These are phyloP conservation scores for Mortierella sp. DNA, from an alignment of 371 early-diverging fungal genomes.

Conservation along the genomic window DNA sequence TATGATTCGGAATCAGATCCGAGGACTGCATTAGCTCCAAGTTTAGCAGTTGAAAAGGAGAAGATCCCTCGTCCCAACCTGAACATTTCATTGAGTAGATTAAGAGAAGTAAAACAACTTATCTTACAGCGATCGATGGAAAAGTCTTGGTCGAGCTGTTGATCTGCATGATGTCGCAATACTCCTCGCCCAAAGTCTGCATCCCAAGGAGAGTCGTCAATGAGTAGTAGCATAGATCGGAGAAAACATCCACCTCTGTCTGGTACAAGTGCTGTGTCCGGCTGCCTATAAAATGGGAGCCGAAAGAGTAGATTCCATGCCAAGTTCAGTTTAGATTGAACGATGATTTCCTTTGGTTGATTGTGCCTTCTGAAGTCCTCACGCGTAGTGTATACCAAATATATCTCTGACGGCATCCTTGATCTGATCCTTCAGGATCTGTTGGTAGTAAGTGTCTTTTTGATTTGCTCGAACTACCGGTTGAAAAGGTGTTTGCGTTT, in stretches of 20 bases:
- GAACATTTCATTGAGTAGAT: not conserved
- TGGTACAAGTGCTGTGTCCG: slow-evolving; percentile 76
- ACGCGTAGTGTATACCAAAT: slow-evolving; percentile 57
- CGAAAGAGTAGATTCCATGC: no score
- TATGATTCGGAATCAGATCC: no score
- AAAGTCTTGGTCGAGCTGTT: slow-evolving; percentile 57
- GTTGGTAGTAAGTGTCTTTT: slow-evolving; percentile 85
- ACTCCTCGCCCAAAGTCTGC: slow-evolving; percentile 94
- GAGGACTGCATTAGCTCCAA: no score
- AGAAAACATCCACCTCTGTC: slow-evolving; percentile 66
- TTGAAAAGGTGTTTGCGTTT: not conserved
- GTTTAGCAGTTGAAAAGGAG: not conserved
- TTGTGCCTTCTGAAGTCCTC: not conserved
- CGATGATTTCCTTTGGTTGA: not conserved
- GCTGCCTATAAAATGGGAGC: slow-evolving; percentile 60
- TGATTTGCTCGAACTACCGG: slow-evolving; percentile 82
- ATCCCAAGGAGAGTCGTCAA: slow-evolving; percentile 82
- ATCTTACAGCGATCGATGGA: slow-evolving; percentile 62
- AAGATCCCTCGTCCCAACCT: not conserved
- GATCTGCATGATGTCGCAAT: slow-evolving; percentile 87
- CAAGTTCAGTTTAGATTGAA: not conserved
- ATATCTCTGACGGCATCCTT: slow-evolving; percentile 70
- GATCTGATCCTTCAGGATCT: slow-evolving; percentile 70
- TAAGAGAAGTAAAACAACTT: not conserved
- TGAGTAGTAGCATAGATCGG: slow-evolving; percentile 76